These are phyloP conservation scores for Aspergillus neoniger DNA, from an alignment of 2,329 filamentous ascomycete genomes.

Conservation along the genomic window DNA sequence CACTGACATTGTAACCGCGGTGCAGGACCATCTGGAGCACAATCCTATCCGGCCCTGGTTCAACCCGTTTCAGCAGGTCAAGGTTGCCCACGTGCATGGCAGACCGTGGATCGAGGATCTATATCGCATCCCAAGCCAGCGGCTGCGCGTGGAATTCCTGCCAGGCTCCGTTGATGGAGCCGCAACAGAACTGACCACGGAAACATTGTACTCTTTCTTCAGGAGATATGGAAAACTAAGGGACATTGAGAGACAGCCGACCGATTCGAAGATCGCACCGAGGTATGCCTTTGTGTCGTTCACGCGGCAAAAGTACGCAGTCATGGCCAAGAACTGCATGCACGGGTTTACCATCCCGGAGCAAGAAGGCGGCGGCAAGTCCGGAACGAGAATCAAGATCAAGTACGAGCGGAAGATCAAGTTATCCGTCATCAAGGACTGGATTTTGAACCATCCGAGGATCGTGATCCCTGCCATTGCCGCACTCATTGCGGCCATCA, in stretches of 20 bases:
- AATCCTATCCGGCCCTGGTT: slow-evolving; percentile 85
- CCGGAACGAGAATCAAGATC: slow-evolving; percentile 74
- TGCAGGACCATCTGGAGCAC: slow-evolving; percentile 66
- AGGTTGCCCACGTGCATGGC: slow-evolving; percentile 73
- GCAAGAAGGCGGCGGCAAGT: slow-evolving; percentile 69
- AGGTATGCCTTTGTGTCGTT: slow-evolving; percentile 82
- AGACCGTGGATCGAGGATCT: slow-evolving; percentile 94
- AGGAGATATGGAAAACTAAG: slow-evolving; percentile 86
- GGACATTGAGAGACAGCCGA: slow-evolving; percentile 79
- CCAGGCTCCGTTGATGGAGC: slow-evolving; percentile 69
- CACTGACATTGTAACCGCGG: slow-evolving; percentile 60
- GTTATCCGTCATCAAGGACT: slow-evolving; percentile 78
- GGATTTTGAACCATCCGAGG: slow-evolving; percentile 80
- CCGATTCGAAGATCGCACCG: slow-evolving; percentile 82
- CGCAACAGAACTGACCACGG: slow-evolving; percentile 78
- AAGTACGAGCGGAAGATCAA: slow-evolving; percentile 81
- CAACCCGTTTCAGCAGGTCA: slow-evolving; percentile 74
- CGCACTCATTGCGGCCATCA: slow-evolving; percentile 77
- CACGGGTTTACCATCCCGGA: slow-evolving; percentile 77
- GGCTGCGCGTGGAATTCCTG: slow-evolving; percentile 82
- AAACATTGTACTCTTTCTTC: slow-evolving; percentile 83
- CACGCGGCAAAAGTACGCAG: slow-evolving; percentile 68
- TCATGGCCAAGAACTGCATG: slow-evolving; percentile 89
- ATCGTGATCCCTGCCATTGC: slow-evolving; percentile 83
- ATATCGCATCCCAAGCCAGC: slow-evolving; percentile 73